Evolutionary conservation across 208 protist species (phyloP), one percentile per base, ranked within the genome.

Genomic region (Trypanosoma boissoni): DNA sequence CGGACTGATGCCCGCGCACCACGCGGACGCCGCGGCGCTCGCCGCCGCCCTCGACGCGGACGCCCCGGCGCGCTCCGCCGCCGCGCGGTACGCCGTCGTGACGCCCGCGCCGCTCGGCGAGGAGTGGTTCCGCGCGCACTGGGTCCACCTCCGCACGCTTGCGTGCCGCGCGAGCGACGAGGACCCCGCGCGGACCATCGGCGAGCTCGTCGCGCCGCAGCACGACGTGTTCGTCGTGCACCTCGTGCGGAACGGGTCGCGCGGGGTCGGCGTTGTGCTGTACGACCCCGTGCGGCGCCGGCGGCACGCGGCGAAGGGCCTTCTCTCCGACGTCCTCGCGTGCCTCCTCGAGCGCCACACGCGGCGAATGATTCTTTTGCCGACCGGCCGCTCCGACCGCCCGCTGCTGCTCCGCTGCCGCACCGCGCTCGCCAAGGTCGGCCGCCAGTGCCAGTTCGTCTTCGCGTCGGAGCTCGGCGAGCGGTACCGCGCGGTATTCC

Each of bases 381-480:
- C 87, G 12, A 94, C 87, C n/a, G 83, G 86, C 45, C 81, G 87
- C 50, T 91, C 83, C 2, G 87, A 94, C 72, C 83, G 87, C 52
- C 68, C 80, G 34, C 55, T 68, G 52, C 77, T 94, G 50, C 78
- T 88, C 23, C 80, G 80, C 41, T 94, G 87, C 41, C 83, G 82
- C 44, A 75, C 83, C 0, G 87, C 87, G 0, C 58, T 94, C 10
- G 68, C 58, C 26, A 91, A 90, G 68, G 60, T 58, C 34, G 81
- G 82, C 7, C 44, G 71, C 24, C 5, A 53, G 2, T 91, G 83
- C 54, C 61, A 74, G 9, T 57, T 94, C 14, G 74, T 86, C 20
- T 94, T 90, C 46, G 72, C 83, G 21, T 89, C 87, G 14, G 74
- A 84, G 34, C 44, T 94, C 24, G 69, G 68, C 34, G 81, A 86